Evolutionary conservation across 768 basidiomycete species (phyloP).

Genomic region (Multifurca ochricompacta): DNA sequence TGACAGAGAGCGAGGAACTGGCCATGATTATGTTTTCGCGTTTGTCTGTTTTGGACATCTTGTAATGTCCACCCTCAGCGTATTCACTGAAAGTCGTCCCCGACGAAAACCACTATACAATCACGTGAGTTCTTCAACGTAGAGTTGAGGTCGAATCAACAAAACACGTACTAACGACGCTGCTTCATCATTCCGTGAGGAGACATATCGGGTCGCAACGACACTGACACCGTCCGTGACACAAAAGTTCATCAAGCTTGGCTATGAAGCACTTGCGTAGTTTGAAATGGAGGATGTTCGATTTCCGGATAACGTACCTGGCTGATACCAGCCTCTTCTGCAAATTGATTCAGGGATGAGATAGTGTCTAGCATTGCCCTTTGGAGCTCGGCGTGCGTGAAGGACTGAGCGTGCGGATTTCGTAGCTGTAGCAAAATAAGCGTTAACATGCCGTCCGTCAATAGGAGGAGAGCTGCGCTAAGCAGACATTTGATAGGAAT

Average conservation of each 20-base stretch:
- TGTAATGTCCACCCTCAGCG: slow-evolving; percentile 81
- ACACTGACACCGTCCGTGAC: slow-evolving; percentile 94
- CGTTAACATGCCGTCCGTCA: background rate
- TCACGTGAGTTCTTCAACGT: background rate
- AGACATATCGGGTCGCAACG: slow-evolving; percentile 91
- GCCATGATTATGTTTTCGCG: slow-evolving; percentile 94
- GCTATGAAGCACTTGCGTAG: slow-evolving; percentile 35
- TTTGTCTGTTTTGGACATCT: slow-evolving; percentile 94
- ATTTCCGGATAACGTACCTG: slow-evolving; percentile 42
- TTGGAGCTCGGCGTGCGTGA: slow-evolving; percentile 63
- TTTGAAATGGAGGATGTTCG: background rate
- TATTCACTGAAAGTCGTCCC: slow-evolving; percentile 92
- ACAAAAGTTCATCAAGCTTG: slow-evolving; percentile 91
- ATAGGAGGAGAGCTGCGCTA: background rate
- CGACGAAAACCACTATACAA: slow-evolving; percentile 85
- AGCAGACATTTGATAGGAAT: slow-evolving; percentile 68
- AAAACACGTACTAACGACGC: slow-evolving; percentile 34
- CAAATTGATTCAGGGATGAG: slow-evolving; percentile 63
- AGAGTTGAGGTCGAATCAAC: background rate
- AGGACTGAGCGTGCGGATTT: slow-evolving; percentile 66
- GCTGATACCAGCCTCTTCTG: slow-evolving; percentile 61
- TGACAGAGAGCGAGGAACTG: slow-evolving; percentile 18
- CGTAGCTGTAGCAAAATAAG: slow-evolving; percentile 48
- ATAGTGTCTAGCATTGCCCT: slow-evolving; percentile 89
- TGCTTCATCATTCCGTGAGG: slow-evolving; percentile 84